Base-by-base conservation (phyloP, 768 basidiomycete genomes). In the Pleurotus sapidus region DNA sequence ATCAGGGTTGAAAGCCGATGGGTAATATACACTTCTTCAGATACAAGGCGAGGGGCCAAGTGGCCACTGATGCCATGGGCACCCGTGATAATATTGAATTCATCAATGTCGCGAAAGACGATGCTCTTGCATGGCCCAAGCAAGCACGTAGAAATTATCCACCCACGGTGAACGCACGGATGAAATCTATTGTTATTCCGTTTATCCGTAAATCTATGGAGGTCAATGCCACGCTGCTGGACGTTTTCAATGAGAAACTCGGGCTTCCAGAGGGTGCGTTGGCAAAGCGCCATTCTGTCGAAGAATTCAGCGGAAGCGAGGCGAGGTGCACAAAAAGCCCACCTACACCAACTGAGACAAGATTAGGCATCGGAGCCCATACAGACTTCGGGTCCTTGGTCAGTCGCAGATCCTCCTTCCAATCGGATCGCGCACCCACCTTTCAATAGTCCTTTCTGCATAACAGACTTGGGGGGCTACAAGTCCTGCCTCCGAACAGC, bases 81-180 rank as follows among this genome's bases (percentile, higher is more conserved):
- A 76, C 77, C 43, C 61, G 67, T 15, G 87, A 89, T 63, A 77
- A 76, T 0, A 74, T 78, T 3, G 85, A 89, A 64, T 88, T 87
- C 67, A 72, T 89, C 58, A 88, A 88, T 62, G 68, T 89, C 34
- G 74, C 87, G 0, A 87, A 87, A 64, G 87, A 91, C 63, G 88
- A 91, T 60, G 84, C 77, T 0, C 65, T 89, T 0, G 78, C 83
- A 0, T 88, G 78, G 72, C 88, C 88, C 0, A 60, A 67, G 0
- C 70, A 77, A n/a, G 75, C 73, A 5, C 78, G 82, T 23, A 77
- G 86, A 20, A 73, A 75, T 0, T 91, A 91, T 63, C 87, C 87
- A 0, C 64, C 66, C 0, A 76, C 81, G 0, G 80, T 83, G 20
- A 72, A 79, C 37, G 73, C 73, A 2, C 74, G 74, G 24, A 87